These are phyloP conservation scores for Camillea tinctor DNA, from an alignment of 2,329 filamentous ascomycete species.

Conservation along the genomic window DNA sequence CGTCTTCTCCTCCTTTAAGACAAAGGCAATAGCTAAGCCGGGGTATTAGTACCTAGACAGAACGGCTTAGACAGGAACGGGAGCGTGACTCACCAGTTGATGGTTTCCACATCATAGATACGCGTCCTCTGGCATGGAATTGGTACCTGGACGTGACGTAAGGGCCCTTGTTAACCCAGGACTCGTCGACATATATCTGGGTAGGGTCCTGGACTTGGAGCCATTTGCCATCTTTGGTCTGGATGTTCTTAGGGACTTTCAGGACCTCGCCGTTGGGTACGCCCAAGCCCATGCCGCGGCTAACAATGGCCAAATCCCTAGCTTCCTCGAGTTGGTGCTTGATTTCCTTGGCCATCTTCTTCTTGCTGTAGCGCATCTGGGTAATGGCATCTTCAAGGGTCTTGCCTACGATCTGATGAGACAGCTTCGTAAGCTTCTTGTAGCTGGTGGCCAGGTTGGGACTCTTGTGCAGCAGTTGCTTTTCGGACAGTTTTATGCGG, in stretches of 20 bases:
- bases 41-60: conserved; percentile 17
- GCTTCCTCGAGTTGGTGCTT: conserved; percentile 77
- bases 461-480: conserved; percentile 57
- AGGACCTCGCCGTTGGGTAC: conserved; percentile 39
- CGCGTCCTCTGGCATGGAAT: conserved; percentile 72
- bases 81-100: conserved; percentile 64
- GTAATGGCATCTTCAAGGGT: conserved; percentile 88
- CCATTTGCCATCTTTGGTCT: conserved; percentile 72
- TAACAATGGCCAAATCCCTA: conserved; percentile 75
- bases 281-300: conserved; percentile 79
- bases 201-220: conserved; percentile 71
- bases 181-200: conserved; percentile 86
- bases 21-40: conserved; percentile 64
- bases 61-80: conserved; percentile 2
- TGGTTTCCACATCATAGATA: conserved; percentile 67
- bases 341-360: conserved; percentile 84
- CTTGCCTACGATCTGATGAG: conserved; percentile 89
- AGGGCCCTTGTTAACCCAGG: conserved; percentile 82
- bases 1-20: conserved; percentile 93
- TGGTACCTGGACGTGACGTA: conserved; percentile 59
- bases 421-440: conserved; percentile 87
- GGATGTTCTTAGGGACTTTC: conserved; percentile 55
- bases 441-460: conserved; percentile 76
- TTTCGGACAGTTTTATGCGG: conserved; percentile 64
- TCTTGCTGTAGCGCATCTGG: conserved; percentile 95